Conservation (phyloP, 768 basidiomycete genomes). For the Rossbeevera mucosa region DNA sequence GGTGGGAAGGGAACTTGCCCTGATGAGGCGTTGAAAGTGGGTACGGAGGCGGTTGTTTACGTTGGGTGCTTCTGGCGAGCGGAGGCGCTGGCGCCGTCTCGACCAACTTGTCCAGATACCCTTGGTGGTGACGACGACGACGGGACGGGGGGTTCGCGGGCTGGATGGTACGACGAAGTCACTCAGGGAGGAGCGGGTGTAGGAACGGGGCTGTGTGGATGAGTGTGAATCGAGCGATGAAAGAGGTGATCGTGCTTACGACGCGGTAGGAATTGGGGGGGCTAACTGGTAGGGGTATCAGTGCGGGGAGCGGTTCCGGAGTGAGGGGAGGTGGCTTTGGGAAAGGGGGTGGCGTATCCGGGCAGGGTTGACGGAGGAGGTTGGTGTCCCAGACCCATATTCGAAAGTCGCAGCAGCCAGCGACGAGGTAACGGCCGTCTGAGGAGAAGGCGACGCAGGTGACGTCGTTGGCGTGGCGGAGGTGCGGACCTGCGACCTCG, state of each 20-base stretch:
- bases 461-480: slow-evolving; percentile 28
- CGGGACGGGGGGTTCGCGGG: background rate
- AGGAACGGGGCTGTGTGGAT: slow-evolving; percentile 13
- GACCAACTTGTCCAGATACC: slow-evolving; percentile 12
- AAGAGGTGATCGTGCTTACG: slow-evolving; percentile 1
- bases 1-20: slow-evolving; percentile 4
- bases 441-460: slow-evolving; percentile 31
- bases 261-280: slow-evolving; percentile 16
- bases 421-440: slow-evolving; percentile 26
- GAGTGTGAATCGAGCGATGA: background rate
- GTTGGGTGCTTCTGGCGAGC: background rate
- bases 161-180: background rate
- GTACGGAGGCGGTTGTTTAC: slow-evolving; percentile 4
- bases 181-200: background rate
- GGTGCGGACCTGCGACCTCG: slow-evolving; percentile 14
- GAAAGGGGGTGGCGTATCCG: slow-evolving; percentile 9
- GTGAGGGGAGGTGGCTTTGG: background rate
- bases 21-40: slow-evolving; percentile 14
- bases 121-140: background rate
- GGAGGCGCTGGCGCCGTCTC: background rate
- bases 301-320: slow-evolving; percentile 11
- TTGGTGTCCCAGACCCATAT: slow-evolving; percentile 28
- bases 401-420: slow-evolving; percentile 27
- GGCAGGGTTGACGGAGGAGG: slow-evolving; percentile 15
- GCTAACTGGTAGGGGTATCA: slow-evolving; percentile 20